A percentile compares a stretch with the other conserved stretches of the same genome.
These are phyloP conservation scores for Saccharomycopsis hybrid DNA, from an alignment of 1,139 yeast species.

Conservation along the genomic window DNA sequence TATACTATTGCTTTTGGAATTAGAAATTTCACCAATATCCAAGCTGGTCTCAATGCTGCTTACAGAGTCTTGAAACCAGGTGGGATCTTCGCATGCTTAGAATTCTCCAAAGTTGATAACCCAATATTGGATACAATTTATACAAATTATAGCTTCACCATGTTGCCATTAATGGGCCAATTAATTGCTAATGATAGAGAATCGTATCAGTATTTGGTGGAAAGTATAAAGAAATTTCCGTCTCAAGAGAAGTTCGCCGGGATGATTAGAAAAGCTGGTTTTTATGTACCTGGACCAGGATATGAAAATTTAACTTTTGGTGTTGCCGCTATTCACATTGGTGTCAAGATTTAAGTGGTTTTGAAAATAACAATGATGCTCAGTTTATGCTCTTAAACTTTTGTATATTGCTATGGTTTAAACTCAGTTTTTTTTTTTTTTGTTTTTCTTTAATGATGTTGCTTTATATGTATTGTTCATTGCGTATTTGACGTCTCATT, in stretches of 20 bases:
- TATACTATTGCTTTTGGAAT: constrained; percentile 97
- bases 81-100: constrained; percentile 95
- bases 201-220: constrained; percentile 92
- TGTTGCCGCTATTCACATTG: constrained; percentile 92
- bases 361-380: too few relatives aligned
- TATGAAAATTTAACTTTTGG: constrained; percentile 94
- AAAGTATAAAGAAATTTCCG: constrained; percentile 88
- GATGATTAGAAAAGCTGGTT: constrained; percentile 95
- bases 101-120: constrained; percentile 86
- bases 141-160: constrained; percentile 84
- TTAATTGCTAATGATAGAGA: constrained; percentile 91
- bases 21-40: constrained; percentile 90
- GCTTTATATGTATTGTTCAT: too few relatives aligned
- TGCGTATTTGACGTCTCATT: too few relatives aligned
- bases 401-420: too few relatives aligned
- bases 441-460: too few relatives aligned
- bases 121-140: constrained; percentile 67
- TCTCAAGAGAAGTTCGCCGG: constrained; percentile 81
- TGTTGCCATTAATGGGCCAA: constrained; percentile 93
- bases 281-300: constrained; percentile 81
- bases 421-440: too few relatives aligned
- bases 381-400: too few relatives aligned
- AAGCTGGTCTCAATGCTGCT: constrained; percentile 89
- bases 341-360: constrained; percentile 52
- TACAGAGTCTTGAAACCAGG: constrained; percentile 94